Evolutionary conservation across 2,329 filamentous ascomycete species (phyloP).

Genomic region (Fusarium udum): DNA sequence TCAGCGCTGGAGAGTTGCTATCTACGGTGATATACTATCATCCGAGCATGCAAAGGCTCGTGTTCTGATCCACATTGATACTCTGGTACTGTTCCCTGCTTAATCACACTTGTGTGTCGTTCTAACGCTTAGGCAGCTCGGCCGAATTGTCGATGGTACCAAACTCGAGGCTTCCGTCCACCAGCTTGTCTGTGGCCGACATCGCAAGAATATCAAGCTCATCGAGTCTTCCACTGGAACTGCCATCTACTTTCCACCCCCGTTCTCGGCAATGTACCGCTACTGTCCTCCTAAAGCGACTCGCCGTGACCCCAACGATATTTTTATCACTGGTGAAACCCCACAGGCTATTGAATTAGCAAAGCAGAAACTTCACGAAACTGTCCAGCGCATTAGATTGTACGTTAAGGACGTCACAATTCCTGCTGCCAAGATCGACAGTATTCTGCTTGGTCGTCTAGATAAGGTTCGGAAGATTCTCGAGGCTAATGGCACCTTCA

Average conservation of each 20-base stretch:
- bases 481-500: constrained; percentile 94
- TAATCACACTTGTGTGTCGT: neutral
- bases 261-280: constrained; percentile 90
- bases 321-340: constrained; percentile 93
- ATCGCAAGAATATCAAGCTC: constrained; percentile 95
- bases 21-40: constrained; percentile 95
- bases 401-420: constrained; percentile 93
- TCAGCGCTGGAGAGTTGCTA: constrained; percentile 89
- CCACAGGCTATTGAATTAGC: constrained; percentile 85
- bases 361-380: constrained; percentile 89
- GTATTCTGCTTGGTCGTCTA: constrained; percentile 86
- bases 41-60: constrained; percentile 97
- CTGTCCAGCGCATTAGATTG: constrained; percentile 81
- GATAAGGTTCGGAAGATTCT: constrained; percentile 99
- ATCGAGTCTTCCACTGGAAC: constrained; percentile 96
- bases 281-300: constrained; percentile 86
- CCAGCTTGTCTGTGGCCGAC: constrained; percentile 90
- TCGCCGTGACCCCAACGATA: constrained; percentile 84
- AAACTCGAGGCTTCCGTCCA: constrained; percentile 89
- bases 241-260: constrained; percentile 96
- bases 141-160: constrained; percentile 78
- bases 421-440: constrained; percentile 92
- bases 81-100: constrained; percentile 68
- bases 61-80: constrained; percentile 96
- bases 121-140: constrained; percentile 61